phyloP scores from a whole-genome alignment of 805 yeast species.

The Sugiyamaella marilandica region DNA sequence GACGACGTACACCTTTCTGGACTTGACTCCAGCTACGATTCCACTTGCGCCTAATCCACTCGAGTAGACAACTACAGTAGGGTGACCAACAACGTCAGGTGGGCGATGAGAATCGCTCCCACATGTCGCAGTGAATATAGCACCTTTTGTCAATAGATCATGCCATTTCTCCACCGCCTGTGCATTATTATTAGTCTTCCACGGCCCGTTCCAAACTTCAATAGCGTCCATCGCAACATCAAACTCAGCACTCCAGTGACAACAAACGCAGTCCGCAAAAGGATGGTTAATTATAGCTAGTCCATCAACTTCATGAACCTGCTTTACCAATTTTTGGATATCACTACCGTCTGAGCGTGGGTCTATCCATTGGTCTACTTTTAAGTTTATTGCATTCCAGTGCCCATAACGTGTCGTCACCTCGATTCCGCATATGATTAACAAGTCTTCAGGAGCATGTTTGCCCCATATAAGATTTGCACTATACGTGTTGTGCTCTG shows the following conservation, averaged over 20 bases:
- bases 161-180: conserved; percentile 12
- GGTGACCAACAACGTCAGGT: conserved; percentile 9
- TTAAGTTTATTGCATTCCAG: conserved; percentile 16
- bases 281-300: conserved; percentile 13
- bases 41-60: conserved; percentile 7
- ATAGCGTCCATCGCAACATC: conserved; percentile 10
- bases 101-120: conserved; percentile 16
- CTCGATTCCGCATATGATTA: conserved; percentile 15
- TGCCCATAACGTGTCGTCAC: conserved; percentile 16
- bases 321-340: conserved; percentile 1
- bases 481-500: conserved; percentile 16
- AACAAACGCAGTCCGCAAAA: conserved; percentile 11
- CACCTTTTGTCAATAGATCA: conserved; percentile 6
- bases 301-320: conserved; percentile 11
- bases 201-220: conserved; percentile 18
- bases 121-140: conserved; percentile 9
- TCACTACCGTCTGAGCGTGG: neutral
- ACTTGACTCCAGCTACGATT: conserved; percentile 5
- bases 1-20: conserved; percentile 7
- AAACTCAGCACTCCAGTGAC: conserved; percentile 10
- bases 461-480: conserved; percentile 15
- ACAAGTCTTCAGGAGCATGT: conserved; percentile 7
- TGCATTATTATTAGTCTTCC: conserved; percentile 10
- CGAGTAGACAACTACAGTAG: conserved; percentile 9
- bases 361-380: conserved; percentile 13